Base-by-base conservation (phyloP, 306 rosid species). In the Vigna radiata region DNA sequence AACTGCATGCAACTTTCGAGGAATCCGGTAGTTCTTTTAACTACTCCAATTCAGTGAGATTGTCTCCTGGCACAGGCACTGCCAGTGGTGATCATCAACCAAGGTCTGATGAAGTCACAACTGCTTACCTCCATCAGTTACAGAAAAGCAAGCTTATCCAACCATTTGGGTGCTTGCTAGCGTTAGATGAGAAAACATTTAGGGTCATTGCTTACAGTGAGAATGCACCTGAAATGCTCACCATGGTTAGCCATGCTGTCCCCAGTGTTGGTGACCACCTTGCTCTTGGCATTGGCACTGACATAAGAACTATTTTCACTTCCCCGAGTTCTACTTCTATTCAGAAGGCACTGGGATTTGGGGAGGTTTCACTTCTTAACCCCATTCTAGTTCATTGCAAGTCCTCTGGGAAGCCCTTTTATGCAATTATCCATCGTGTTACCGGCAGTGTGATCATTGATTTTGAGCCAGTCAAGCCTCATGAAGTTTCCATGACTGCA, bases 381-480 rank as follows among this genome's bases (percentile, higher is more conserved):
- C 96, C 97, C 75, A 89, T 92, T 75, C 79, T 88, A 78, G 96
- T 92, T 37, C 92, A 92, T 80, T 92, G 93, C 87, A 92, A 92
- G 84, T 83, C 89, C 56, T 92, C 96, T 58, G 96, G 97, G 64
- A 92, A 87, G 86, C 97, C 97, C 23, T 92, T 88, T 70, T 92
- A 90, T 75, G 97, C 97, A 7, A 87, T 92, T 25, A 78, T 86
- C 36, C 97, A 92, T 80, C 84, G 90, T n/a, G 92, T 92, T 3
- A 89, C 94, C 6, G 90, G 90, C 17, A 77, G 91, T 68, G 52
- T 90, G 86, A 77, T 92, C 83, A 33, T 92, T 31, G 97, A 92
- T 80, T 90, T 90, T 75, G 97, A 92, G 86, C 96, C 97, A 0
- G 96, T 90, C 43, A 87, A 90, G 86, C 92, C 91, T 54, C 82